Conservation (phyloP, 495 filamentous ascomycete genomes). For the Aspergillus incahuasiensis region DNA sequence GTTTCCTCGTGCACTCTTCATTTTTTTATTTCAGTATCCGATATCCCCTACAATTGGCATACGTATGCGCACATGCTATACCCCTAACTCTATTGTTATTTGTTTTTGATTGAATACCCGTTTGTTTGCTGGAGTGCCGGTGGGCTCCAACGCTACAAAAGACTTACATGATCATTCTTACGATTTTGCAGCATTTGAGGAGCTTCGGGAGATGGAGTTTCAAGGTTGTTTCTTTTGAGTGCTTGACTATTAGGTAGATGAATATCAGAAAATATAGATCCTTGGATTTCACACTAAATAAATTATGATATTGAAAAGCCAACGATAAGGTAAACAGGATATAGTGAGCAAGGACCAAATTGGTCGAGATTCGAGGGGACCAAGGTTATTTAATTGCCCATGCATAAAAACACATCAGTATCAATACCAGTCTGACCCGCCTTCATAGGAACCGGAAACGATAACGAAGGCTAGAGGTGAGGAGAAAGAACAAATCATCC, state of each 20-base stretch:
- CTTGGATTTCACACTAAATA: background rate
- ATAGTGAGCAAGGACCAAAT: background rate
- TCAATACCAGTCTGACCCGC: background rate
- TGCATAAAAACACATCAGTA: background rate
- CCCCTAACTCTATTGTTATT: constrained; percentile 2
- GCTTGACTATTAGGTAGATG: background rate
- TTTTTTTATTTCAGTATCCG: background rate
- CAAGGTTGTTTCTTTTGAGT: background rate
- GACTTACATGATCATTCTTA: background rate
- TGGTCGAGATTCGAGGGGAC: background rate
- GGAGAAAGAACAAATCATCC: constrained; percentile 1
- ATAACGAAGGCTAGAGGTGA: background rate
- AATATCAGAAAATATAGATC: background rate
- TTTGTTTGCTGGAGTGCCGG: constrained; percentile 2
- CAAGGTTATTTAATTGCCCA: background rate
- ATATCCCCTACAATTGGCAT: constrained; percentile 9
- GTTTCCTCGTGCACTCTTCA: background rate
- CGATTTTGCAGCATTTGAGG: background rate
- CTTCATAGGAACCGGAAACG: background rate
- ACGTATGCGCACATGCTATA: constrained; percentile 6
- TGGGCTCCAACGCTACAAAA: constrained; percentile 2
- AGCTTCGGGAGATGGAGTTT: background rate
- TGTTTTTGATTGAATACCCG: background rate
- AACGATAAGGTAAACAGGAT: background rate
- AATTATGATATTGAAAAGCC: background rate